These are phyloP conservation scores for Nigrospora sphaerica DNA, from an alignment of 2,329 filamentous ascomycete species.

Conservation along the genomic window DNA sequence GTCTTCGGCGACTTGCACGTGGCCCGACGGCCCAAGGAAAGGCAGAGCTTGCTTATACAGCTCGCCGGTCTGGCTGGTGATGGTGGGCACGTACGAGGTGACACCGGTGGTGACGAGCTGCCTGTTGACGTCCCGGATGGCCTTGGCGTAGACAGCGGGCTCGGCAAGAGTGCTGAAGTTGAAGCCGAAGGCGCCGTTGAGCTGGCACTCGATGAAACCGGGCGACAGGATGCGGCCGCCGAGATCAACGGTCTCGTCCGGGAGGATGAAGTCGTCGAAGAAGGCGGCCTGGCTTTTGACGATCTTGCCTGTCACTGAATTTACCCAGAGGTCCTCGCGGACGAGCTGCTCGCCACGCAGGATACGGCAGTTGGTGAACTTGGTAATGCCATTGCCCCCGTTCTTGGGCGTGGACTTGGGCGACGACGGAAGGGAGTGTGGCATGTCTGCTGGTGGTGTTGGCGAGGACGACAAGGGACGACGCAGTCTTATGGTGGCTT, in stretches of 20 bases:
- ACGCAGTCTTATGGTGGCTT: not conserved
- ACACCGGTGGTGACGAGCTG: conserved; percentile 72
- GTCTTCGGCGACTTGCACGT: conserved; percentile 49
- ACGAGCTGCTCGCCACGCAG: conserved; percentile 63
- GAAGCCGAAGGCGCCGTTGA: conserved; percentile 89
- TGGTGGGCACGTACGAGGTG: conserved; percentile 79
- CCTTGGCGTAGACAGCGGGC: conserved; percentile 60
- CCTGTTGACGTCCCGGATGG: conserved; percentile 64
- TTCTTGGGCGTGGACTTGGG: conserved; percentile 42
- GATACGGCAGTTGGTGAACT: conserved; percentile 82
- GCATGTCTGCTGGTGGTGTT: conserved; percentile 11
- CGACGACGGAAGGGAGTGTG: conserved; percentile 22
- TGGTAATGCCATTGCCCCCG: conserved; percentile 55
- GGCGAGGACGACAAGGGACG: conserved; percentile 6
- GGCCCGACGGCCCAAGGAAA: conserved; percentile 66
- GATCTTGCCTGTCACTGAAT: conserved; percentile 73
- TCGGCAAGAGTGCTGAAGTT: conserved; percentile 79
- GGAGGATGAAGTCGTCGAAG: conserved; percentile 61
- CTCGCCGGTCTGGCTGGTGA: conserved; percentile 73
- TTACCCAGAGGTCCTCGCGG: conserved; percentile 81
- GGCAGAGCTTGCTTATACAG: conserved; percentile 78
- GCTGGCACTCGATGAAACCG: conserved; percentile 83
- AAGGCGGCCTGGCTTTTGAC: conserved; percentile 61
- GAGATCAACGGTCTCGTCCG: conserved; percentile 72
- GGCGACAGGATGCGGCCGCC: conserved; percentile 77